Conservation (phyloP, 176 grass and related monocot species). For the Musa beccarii region DNA sequence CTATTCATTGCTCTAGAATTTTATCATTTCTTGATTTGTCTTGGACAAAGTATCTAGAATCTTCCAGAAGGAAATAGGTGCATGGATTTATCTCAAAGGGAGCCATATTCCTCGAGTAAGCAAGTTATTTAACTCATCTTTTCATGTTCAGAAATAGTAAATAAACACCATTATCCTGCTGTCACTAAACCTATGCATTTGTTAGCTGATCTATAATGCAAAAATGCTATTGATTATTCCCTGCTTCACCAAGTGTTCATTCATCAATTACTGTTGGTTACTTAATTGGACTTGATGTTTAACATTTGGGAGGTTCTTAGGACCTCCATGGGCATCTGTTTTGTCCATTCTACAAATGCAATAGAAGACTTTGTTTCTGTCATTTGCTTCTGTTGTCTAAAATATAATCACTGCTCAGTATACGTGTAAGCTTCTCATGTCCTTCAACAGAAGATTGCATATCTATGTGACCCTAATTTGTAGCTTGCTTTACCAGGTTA, state of each 20-base stretch:
- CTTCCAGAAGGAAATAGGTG: too few relatives aligned
- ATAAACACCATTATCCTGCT: background rate
- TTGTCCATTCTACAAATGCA: background rate
- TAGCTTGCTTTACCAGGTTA: slow-evolving; percentile 21
- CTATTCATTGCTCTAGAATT: too few relatives aligned
- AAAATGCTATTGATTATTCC: background rate
- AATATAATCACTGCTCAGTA: background rate
- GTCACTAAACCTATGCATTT: background rate
- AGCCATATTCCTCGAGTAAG: too few relatives aligned
- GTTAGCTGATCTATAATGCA: background rate
- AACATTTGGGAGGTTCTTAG: background rate
- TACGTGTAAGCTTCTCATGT: background rate
- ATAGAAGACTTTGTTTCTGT: background rate
- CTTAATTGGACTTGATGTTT: background rate
- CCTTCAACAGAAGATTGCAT: background rate
- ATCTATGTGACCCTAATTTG: slow-evolving; percentile 5
- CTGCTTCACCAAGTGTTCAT: background rate
- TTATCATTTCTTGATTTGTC: too few relatives aligned
- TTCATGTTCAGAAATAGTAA: background rate
- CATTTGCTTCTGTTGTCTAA: background rate
- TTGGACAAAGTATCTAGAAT: too few relatives aligned
- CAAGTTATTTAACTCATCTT: background rate
- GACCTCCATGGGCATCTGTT: background rate
- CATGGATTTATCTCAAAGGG: too few relatives aligned
- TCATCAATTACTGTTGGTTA: background rate